A percentile compares a stretch with the other conserved stretches of the same genome.
Conservation (phyloP, 1,284 basidiomycete genomes). For the Moesziomyces sp. region DNA sequence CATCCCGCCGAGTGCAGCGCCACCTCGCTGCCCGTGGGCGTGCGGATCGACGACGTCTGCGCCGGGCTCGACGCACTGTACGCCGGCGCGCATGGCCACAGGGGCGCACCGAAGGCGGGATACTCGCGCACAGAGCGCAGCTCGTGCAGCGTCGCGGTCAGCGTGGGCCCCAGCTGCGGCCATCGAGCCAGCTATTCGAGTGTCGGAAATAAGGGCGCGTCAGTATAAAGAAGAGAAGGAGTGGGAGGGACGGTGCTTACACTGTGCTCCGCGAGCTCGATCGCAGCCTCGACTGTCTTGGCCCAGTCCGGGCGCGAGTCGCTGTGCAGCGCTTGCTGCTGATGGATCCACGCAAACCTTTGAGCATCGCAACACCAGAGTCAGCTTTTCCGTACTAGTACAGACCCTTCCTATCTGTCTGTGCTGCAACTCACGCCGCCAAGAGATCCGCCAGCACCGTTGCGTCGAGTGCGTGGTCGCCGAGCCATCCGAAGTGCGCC, state of each 20-base stretch:
- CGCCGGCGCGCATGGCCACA: not conserved
- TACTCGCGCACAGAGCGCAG: not conserved
- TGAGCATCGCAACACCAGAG: no score
- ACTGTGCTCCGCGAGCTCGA: constrained; percentile 19
- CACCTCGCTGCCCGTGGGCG: not conserved
- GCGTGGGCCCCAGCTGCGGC: not conserved
- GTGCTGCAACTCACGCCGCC: constrained; percentile 18
- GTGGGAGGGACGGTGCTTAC: constrained; percentile 7
- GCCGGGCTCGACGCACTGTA: not conserved
- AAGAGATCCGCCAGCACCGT: constrained; percentile 22
- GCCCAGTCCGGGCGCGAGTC: constrained; percentile 1
- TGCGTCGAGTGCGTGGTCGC: constrained; percentile 27
- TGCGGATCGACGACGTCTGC: not conserved
- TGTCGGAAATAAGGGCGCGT: no score
- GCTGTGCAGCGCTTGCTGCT: constrained; percentile 3
- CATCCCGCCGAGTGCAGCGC: not conserved
- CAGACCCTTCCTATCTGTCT: no score
- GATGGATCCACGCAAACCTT: constrained; percentile 25
- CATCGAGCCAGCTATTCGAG: not conserved
- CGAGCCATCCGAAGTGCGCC: constrained; percentile 23
- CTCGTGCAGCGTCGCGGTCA: not conserved
- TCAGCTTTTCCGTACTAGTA: no score
- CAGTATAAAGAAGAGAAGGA: no score
- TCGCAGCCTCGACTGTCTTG: constrained; percentile 6
- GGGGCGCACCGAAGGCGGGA: not conserved